These are phyloP conservation scores for Eucalyptus cloeziana DNA, from an alignment of 345 rosid genomes.

Conservation along the genomic window DNA sequence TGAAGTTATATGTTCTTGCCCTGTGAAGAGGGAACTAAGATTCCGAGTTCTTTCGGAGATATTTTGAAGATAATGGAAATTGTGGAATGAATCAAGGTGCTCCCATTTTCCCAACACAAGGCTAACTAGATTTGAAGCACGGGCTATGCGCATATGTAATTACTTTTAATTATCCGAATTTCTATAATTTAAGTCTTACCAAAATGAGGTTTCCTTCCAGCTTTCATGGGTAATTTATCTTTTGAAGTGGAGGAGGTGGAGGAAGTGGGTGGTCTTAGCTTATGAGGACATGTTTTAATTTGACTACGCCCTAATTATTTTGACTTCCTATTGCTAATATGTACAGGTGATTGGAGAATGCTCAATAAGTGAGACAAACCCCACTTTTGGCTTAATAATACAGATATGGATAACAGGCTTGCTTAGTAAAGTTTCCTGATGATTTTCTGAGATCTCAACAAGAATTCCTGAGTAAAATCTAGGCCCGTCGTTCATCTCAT, in stretches of 20 bases:
- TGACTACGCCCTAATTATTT: background rate
- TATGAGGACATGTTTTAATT: background rate
- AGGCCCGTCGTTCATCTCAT: rapidly evolving
- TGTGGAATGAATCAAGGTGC: background rate
- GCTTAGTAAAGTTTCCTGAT: background rate
- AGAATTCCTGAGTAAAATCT: background rate
- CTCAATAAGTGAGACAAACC: background rate
- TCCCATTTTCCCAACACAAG: background rate
- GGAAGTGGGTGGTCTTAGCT: background rate
- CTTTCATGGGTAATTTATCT: background rate
- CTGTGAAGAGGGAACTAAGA: background rate
- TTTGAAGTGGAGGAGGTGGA: background rate
- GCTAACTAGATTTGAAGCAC: background rate
- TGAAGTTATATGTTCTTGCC: background rate
- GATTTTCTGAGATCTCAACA: background rate
- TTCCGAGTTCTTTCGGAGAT: background rate
- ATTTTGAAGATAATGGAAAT: background rate
- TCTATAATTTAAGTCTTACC: background rate
- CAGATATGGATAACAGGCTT: background rate
- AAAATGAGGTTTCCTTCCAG: background rate
- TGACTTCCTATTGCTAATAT: background rate
- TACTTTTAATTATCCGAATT: background rate
- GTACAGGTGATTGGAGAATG: background rate
- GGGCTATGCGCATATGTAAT: rapidly evolving
- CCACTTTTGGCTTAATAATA: background rate